These are phyloP conservation scores for Sonneratia alba DNA, from an alignment of 345 rosid genomes.

Conservation along the genomic window DNA sequence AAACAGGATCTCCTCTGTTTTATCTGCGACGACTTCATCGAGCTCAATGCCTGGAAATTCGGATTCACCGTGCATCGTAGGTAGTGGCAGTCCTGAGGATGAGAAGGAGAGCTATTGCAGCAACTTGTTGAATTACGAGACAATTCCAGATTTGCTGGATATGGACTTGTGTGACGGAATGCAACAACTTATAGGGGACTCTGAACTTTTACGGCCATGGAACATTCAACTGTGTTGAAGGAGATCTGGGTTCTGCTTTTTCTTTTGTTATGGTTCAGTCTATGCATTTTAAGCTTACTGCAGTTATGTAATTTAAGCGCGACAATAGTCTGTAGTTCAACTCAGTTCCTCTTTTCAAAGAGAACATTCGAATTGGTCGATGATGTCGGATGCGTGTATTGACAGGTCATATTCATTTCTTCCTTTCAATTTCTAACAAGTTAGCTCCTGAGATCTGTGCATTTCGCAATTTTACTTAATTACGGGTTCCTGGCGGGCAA, in stretches of 20 bases:
- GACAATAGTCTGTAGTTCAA: not conserved
- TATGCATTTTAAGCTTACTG: not conserved
- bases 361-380: too few relatives aligned
- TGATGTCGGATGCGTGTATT: too few relatives aligned
- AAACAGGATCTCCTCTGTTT: conserved; percentile 17
- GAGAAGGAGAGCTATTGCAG: conserved; percentile 77
- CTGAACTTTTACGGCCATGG: conserved; percentile 2
- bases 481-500: too few relatives aligned
- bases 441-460: too few relatives aligned
- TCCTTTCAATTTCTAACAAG: too few relatives aligned
- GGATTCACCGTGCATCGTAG: conserved; percentile 39
- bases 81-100: conserved; percentile 44
- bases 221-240: not conserved
- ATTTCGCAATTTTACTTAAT: too few relatives aligned
- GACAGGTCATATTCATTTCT: too few relatives aligned
- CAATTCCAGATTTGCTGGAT: conserved; percentile 41
- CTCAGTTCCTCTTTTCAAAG: not conserved
- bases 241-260: not conserved
- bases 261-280: not conserved
- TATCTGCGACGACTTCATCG: conserved; percentile 23
- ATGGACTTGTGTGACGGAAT: conserved; percentile 41
- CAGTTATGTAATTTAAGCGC: not conserved
- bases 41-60: conserved; percentile 65
- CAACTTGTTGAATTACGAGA: conserved; percentile 45
- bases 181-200: conserved; percentile 1